Evolutionary conservation across 176 grass and related monocot species (phyloP).

Genomic region (Oropetium thomaeum): DNA sequence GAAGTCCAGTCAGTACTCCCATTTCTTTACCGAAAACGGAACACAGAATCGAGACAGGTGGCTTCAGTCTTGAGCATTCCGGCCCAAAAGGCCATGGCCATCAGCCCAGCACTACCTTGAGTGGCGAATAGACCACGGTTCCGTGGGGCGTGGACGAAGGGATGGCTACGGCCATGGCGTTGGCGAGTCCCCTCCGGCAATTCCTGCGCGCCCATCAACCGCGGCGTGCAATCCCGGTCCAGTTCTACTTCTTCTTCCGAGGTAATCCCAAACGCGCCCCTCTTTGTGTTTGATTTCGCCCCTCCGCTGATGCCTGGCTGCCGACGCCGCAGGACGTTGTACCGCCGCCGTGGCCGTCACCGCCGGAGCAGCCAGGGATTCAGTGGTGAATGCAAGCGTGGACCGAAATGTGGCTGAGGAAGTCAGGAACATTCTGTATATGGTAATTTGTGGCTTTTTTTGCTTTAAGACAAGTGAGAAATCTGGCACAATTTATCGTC

Average conservation of each 20-base stretch:
- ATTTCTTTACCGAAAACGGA: background rate
- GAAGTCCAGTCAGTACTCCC: background rate
- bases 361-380: conserved; percentile 36
- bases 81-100: conserved; percentile 13
- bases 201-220: conserved; percentile 11
- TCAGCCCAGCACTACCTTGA: background rate
- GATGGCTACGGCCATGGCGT: conserved; percentile 39
- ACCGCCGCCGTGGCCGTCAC: conserved; percentile 23
- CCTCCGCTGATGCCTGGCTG: background rate
- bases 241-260: conserved; percentile 36
- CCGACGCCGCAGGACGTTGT: conserved; percentile 41
- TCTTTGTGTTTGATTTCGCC: background rate
- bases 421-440: conserved; percentile 72
- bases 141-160: background rate
- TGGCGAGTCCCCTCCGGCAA: conserved; percentile 47
- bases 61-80: background rate
- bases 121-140: conserved; percentile 18
- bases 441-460: conserved; percentile 30
- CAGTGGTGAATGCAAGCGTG: conserved; percentile 35
- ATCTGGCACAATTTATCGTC: background rate
- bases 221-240: background rate
- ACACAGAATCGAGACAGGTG: background rate
- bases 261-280: conserved; percentile 18
- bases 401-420: conserved; percentile 61
- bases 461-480: background rate